phyloP scores from a whole-genome alignment of 208 protist species.

The Leishmania gerbilli region DNA sequence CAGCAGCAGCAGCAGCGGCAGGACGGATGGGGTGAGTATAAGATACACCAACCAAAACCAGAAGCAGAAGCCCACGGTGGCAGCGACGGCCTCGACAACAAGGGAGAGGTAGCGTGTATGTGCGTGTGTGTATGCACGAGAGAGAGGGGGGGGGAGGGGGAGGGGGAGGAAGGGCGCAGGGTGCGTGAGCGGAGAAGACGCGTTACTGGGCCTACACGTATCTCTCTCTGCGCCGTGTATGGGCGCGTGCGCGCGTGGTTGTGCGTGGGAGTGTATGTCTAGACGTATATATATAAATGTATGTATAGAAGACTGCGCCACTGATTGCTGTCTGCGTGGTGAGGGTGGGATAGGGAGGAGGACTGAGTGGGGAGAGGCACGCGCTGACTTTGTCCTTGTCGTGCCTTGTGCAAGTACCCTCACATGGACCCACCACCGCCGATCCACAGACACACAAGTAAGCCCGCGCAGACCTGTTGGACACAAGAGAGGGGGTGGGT shows the following conservation, averaged over 20 bases:
- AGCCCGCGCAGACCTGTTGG: not conserved
- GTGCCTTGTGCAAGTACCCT: not conserved
- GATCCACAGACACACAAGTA: not conserved
- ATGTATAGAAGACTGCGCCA: not conserved
- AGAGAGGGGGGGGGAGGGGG: not conserved
- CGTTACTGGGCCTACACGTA: not conserved
- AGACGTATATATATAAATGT: slow-evolving; percentile 3
- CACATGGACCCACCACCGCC: not conserved
- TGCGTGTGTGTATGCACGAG: not conserved
- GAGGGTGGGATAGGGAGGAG: not conserved
- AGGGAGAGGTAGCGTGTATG: not conserved
- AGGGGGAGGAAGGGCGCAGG: not conserved
- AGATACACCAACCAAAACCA: too few species aligned
- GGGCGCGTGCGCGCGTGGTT: not conserved
- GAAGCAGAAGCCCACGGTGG: too few species aligned
- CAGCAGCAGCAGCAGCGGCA: too few species aligned
- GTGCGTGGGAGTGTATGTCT: not conserved
- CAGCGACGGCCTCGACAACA: not conserved
- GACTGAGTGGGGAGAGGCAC: not conserved
- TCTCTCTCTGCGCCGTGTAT: not conserved
- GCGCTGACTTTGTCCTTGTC: not conserved
- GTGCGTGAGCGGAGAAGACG: not conserved
- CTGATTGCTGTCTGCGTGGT: not conserved
- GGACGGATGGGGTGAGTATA: too few species aligned
- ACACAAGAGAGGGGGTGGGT: not conserved